phyloP scores from a whole-genome alignment of 441 rosid genomes.

The Populus hybrid region DNA sequence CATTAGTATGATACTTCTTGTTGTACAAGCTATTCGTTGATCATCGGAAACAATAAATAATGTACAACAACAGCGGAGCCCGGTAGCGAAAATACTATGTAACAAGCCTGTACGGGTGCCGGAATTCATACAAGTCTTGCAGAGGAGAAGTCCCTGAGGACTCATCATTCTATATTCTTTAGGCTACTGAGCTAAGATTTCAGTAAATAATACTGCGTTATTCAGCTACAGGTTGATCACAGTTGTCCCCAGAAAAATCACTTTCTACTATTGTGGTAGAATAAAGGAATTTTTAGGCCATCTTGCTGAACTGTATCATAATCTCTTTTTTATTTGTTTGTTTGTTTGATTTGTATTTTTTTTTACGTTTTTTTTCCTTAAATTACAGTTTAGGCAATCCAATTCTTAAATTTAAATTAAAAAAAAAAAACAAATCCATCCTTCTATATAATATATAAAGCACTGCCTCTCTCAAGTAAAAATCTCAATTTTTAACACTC shows the following conservation, averaged over 20 bases:
- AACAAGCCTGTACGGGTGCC: neutral
- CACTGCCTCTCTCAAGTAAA: too few relatives aligned
- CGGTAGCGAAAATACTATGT: neutral
- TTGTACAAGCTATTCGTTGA: neutral
- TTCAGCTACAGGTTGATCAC: neutral
- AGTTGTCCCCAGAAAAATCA: neutral
- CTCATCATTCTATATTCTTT: conserved; percentile 23
- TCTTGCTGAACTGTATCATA: too few relatives aligned
- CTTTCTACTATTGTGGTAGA: neutral
- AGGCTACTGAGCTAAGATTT: conserved; percentile 27
- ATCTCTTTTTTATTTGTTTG: too few relatives aligned
- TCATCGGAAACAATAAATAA: neutral
- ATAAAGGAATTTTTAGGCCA: neutral
- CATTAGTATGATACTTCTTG: conserved; percentile 32
- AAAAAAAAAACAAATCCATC: too few relatives aligned
- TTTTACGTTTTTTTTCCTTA: too few relatives aligned
- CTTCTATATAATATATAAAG: too few relatives aligned
- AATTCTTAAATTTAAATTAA: too few relatives aligned
- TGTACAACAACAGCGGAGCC: neutral
- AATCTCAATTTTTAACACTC: too few relatives aligned
- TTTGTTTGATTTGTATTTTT: too few relatives aligned
- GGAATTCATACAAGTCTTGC: neutral
- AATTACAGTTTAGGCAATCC: too few relatives aligned
- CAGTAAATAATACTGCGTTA: conserved; percentile 19
- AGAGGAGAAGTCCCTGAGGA: conserved; percentile 11